Evolutionary conservation across 2,329 filamentous ascomycete species (phyloP).

Genomic region (Didymella sp.): DNA sequence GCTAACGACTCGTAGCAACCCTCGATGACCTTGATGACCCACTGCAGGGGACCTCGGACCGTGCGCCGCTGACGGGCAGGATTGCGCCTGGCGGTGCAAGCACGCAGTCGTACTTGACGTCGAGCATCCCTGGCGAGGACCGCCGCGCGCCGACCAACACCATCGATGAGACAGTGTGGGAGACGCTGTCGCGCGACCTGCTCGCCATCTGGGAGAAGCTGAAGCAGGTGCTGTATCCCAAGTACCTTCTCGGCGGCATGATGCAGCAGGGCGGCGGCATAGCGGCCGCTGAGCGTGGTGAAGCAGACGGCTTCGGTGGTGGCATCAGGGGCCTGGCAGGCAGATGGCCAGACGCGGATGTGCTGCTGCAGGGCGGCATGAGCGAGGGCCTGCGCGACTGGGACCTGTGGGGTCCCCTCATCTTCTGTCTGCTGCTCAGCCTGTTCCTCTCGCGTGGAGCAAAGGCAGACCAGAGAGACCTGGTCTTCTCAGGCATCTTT

Average conservation of each 20-base stretch:
- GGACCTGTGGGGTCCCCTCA: slow-evolving; percentile 96
- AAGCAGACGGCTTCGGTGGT: slow-evolving; percentile 54
- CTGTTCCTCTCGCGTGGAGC: slow-evolving; percentile 86
- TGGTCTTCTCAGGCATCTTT: slow-evolving; percentile 96
- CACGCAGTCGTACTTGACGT: slow-evolving; percentile 84
- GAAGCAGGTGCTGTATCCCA: slow-evolving; percentile 94
- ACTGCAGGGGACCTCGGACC: slow-evolving; percentile 71
- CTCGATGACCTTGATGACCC: slow-evolving; percentile 95
- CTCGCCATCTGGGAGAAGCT: slow-evolving; percentile 97
- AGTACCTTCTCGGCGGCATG: slow-evolving; percentile 81
- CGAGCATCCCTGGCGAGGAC: slow-evolving; percentile 90
- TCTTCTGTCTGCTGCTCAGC: slow-evolving; percentile 90
- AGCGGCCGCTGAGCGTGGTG: slow-evolving; percentile 64
- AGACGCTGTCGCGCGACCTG: slow-evolving; percentile 90
- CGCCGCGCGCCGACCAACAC: slow-evolving; percentile 88
- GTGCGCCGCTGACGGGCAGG: slow-evolving; percentile 82
- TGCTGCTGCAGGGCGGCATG: slow-evolving; percentile 74
- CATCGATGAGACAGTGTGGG: slow-evolving; percentile 97
- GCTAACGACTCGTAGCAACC: slow-evolving; percentile 64
- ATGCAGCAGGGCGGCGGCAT: slow-evolving; percentile 65
- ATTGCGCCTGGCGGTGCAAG: slow-evolving; percentile 66
- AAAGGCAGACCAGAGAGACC: slow-evolving; percentile 77
- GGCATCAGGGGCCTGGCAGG: slow-evolving; percentile 63
- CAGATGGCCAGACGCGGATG: slow-evolving; percentile 72
- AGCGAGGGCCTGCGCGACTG: slow-evolving; percentile 91